Conservation (phyloP, 139 green algal species). For the Chlamydomonas sp. region DNA sequence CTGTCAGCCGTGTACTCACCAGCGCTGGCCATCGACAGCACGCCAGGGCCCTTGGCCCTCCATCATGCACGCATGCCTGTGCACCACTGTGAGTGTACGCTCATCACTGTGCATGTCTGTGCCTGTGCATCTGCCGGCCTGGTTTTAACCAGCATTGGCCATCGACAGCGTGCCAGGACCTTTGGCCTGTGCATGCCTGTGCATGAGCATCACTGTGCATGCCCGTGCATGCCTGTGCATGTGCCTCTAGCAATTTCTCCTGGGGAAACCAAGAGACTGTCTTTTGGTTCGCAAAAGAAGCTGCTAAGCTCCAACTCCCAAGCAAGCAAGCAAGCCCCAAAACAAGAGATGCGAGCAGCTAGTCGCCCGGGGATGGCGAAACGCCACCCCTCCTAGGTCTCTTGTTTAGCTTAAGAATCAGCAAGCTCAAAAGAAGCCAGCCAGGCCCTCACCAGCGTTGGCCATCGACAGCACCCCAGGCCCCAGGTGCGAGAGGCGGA, state of each 20-base stretch:
- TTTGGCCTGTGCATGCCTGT: background rate
- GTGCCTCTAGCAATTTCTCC: background rate
- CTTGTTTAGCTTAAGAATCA: background rate
- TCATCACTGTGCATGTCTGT: background rate
- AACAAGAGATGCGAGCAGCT: background rate
- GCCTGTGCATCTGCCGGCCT: background rate
- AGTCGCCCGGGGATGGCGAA: too few species aligned
- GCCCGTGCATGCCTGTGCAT: background rate
- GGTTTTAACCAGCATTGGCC: background rate
- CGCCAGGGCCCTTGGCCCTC: background rate
- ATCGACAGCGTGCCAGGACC: background rate
- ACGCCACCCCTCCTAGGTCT: background rate
- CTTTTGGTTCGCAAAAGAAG: too few species aligned
- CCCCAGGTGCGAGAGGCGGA: slow-evolving; percentile 67
- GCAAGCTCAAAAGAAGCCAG: slow-evolving; percentile 25
- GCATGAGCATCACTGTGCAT: background rate
- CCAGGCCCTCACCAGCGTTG: slow-evolving; percentile 45
- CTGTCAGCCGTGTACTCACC: too few species aligned
- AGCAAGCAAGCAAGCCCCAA: background rate
- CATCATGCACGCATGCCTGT: background rate
- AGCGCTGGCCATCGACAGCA: background rate
- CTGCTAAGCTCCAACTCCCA: too few species aligned
- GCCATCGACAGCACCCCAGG: slow-evolving; percentile 49
- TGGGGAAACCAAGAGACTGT: background rate
- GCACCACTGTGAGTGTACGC: background rate